A percentile compares a stretch with the other conserved stretches of the same genome.
These are phyloP conservation scores for Candida sanyaensis DNA, from an alignment of 1,139 yeast genomes.

Conservation along the genomic window DNA sequence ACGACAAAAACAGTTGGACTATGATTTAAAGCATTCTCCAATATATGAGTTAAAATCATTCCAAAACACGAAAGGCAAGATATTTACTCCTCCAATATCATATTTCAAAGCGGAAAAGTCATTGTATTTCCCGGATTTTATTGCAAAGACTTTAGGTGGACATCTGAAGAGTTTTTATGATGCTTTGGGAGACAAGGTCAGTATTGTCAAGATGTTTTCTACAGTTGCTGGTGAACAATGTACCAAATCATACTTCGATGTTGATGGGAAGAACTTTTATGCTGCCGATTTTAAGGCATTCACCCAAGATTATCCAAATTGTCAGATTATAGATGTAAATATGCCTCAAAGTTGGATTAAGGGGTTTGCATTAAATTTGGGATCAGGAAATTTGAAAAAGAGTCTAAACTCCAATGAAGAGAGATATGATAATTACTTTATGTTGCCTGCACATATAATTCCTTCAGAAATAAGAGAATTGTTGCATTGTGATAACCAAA, in stretches of 20 bases:
- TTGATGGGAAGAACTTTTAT: constrained; percentile 37
- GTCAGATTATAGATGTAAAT: constrained; percentile 75
- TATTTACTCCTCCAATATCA: constrained; percentile 78
- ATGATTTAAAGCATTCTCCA: constrained; percentile 84
- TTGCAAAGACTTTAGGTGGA: constrained; percentile 55
- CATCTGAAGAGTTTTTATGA: constrained; percentile 36
- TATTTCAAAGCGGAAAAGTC: constrained; percentile 77
- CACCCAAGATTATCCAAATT: constrained; percentile 41
- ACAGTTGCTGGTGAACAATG: constrained; percentile 75
- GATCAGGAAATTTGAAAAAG: constrained; percentile 46
- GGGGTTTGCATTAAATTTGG: constrained; percentile 58
- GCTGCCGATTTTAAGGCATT: constrained; percentile 32
- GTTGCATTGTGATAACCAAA: constrained; percentile 69
- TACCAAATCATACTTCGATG: constrained; percentile 58
- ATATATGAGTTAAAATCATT: constrained; percentile 82
- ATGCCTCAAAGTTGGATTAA: constrained; percentile 73
- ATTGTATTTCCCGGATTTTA: constrained; percentile 81
- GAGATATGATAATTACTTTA: constrained; percentile 62
- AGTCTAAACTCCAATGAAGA: constrained; percentile 40
- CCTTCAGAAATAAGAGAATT: constrained; percentile 60
- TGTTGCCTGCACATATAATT: constrained; percentile 62
- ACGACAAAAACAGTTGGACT: constrained; percentile 58
- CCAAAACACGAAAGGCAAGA: constrained; percentile 78
- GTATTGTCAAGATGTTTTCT: constrained; percentile 64
- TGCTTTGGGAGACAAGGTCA: constrained; percentile 49